Evolutionary conservation across 1,139 yeast genomes (phyloP), one percentile per base, ranked within the genome.

Genomic region (Protomyces inouyei): DNA sequence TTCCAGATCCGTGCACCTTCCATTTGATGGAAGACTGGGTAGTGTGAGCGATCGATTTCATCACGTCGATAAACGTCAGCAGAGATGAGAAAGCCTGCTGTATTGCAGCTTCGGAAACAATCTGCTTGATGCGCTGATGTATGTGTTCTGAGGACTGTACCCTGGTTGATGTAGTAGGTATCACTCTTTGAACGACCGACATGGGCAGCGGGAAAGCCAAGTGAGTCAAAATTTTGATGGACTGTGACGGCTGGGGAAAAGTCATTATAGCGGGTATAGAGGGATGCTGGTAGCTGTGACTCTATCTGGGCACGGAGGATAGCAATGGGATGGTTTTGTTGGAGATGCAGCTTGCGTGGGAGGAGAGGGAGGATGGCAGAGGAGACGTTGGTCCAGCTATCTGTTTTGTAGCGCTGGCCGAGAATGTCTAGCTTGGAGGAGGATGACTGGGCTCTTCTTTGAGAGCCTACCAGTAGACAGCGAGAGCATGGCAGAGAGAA

Each of bases 41-140:
- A 93, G 75, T 93, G 99, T 0, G 98, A 91, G 70, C 91, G 81
- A 74, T 93, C 99, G 67, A 93, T 88, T 72, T 93, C 97, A 75
- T 93, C 99, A 71, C 96, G 83, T 71, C 99, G 82, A 74, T 92
- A 93, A 6, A 93, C 98, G 75, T 95, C 98, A 0, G 98, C 98
- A 14, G 96, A 83, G 65, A 95, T 91, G 70, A 93, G 81, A 74
- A 89, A 93, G 0, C 98, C 98, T 0, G 96, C 92, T 0, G 95
- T 88, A 43, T 80, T 73, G 64, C 86, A 81, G 1, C 75, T 72
- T 60, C 79, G 79, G 76, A 91, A 93, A 23, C 64, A 57, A 14
- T 68, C 69, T 28, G 66, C 69, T 75, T 93, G 98, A 74, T 93
- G 99, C 0, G 98, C 98, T 0, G 97, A 91, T 0, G 99, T 93